Evolutionary conservation across 2,329 filamentous ascomycete species (phyloP).

Genomic region (Diaporthe sp.): DNA sequence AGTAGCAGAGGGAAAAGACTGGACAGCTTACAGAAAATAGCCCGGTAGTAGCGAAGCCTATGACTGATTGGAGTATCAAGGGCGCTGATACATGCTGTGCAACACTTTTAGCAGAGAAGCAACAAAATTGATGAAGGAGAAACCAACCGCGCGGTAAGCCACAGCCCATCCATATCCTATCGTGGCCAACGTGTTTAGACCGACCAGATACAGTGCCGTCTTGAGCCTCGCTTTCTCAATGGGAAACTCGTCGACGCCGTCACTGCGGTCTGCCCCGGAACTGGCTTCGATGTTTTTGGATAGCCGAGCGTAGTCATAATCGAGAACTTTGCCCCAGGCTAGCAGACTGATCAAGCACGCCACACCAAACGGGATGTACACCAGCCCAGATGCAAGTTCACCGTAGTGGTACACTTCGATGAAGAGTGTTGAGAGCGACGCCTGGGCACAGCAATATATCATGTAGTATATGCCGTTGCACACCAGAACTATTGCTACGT

Average conservation of each 20-base stretch:
- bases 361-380: conserved; percentile 44
- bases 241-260: neutral
- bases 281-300: neutral
- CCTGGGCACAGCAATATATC: conserved; percentile 44
- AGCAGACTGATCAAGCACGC: conserved; percentile 42
- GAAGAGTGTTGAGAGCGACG: conserved; percentile 45
- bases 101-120: neutral
- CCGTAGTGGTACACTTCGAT: conserved; percentile 44
- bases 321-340: conserved; percentile 41
- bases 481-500: conserved; percentile 39
- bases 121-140: accelerated
- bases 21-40: conserved; percentile 12
- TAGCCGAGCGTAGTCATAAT: conserved; percentile 18
- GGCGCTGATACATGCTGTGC: conserved; percentile 21
- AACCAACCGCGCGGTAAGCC: neutral
- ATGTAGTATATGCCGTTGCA: conserved; percentile 47
- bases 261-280: neutral
- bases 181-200: conserved; percentile 20
- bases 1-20: too few species aligned
- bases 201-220: conserved; percentile 26
- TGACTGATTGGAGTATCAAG: conserved; percentile 5
- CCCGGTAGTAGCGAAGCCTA: conserved; percentile 30
- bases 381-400: conserved; percentile 44
- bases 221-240: conserved; percentile 19
- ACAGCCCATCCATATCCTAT: conserved; percentile 32